A percentile compares a stretch with the other conserved stretches of the same genome.
phyloP scores from a whole-genome alignment of 1,284 basidiomycete genomes.

The Moesziomyces sp. region DNA sequence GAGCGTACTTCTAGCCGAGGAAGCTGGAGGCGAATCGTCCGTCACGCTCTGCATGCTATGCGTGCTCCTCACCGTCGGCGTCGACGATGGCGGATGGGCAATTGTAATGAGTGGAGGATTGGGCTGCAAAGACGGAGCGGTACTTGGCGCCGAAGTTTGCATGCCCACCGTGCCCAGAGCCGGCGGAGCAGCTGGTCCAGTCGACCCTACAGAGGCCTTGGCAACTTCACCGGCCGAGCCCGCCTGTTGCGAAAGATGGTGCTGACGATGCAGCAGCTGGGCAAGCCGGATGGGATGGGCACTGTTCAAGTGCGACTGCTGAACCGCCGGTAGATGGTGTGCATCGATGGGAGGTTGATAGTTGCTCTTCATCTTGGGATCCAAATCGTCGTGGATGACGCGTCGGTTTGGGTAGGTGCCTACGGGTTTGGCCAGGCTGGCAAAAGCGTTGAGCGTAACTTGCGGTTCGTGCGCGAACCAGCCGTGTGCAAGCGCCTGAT shows the following conservation, averaged over 20 bases:
- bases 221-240: background rate
- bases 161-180: constrained; percentile 16
- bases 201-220: constrained; percentile 4
- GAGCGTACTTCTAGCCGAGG: constrained; percentile 6
- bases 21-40: background rate
- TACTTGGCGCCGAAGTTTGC: constrained; percentile 13
- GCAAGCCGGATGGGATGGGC: constrained; percentile 23
- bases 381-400: constrained; percentile 72
- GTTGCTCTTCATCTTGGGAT: constrained; percentile 66
- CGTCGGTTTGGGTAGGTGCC: constrained; percentile 70
- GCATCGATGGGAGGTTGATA: constrained; percentile 36
- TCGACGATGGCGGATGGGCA: constrained; percentile 6
- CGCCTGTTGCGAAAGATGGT: constrained; percentile 13
- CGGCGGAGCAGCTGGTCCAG: constrained; percentile 35
- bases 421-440: constrained; percentile 68
- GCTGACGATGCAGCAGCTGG: constrained; percentile 29
- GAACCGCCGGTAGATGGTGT: constrained; percentile 22
- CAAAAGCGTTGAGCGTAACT: constrained; percentile 64
- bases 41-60: constrained; percentile 5
- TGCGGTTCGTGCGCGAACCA: constrained; percentile 71
- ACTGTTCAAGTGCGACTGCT: constrained; percentile 19
- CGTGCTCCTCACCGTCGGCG: constrained; percentile 10
- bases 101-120: constrained; percentile 22
- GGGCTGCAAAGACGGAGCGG: constrained; percentile 1
- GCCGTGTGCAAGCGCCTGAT: constrained; percentile 79